Base-by-base conservation (phyloP, 2,329 filamentous ascomycete genomes). In the Ilyonectria sp. region DNA sequence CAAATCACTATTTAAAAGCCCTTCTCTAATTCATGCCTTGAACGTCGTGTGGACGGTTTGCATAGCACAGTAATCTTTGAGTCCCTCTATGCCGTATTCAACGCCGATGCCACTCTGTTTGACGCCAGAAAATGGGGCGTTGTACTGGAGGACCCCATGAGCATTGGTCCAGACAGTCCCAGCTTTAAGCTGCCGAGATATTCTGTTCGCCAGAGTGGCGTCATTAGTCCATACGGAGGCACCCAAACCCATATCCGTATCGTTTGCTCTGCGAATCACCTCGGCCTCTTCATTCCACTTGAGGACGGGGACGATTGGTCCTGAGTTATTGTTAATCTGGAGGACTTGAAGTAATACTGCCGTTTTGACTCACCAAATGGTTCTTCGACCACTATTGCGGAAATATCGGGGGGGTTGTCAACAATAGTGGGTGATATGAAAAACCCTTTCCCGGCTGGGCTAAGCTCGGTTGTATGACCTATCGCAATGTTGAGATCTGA, bases 221-320 rank as follows among this genome's bases (percentile, higher is more conserved):
- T 52, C 47, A 4, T 52, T 52, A 6, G 47, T 31, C 47, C 47
- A 52, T 31, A 52, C 47, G 7, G 47, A 52, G 31, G 47, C 47
- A 31, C 47, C 47, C 4, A 52, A 15, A 13, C 47, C 11, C 47
- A 31, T 29, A 15, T 31, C 3, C 4, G 47, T 31, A 7, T 31
- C 23, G 11, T 52, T 52, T 7, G 47, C 23, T 6, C 47, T 4
- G 21, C 21, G 21, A 10, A 52, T 4, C 3, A 52, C 47, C 4
- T 52, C 47, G 15, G 6, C 47, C 23, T 52, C 47, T 4, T 52
- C 47, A 4, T 9, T 52, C 47, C 47, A 52, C 6, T 31, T 52
- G 6, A 52, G 47, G 11, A 52, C 21, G 21, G 47, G 47, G 4
- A 52, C 3, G 8, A 52, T 19, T 31, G 47, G 47, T n/a, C n/a